Evolutionary conservation across 345 rosid species (phyloP).

Genomic region (Laguncularia racemosa): DNA sequence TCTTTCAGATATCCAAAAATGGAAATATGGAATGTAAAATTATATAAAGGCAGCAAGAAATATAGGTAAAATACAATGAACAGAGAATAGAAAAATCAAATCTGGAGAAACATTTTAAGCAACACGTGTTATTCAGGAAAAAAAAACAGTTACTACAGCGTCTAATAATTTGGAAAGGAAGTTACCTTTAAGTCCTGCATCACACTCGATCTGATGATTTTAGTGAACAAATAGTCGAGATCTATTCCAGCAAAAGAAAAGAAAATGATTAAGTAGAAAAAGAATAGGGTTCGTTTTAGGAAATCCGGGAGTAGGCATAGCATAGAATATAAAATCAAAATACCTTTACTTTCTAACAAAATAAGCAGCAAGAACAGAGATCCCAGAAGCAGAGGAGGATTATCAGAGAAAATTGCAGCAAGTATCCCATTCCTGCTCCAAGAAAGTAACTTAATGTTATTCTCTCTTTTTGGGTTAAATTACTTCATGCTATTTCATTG

Average conservation of each 20-base stretch:
- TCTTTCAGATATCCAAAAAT: too few species aligned
- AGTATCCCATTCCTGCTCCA: slow-evolving; percentile 43
- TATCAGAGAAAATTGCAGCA: slow-evolving; percentile 31
- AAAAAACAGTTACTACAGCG: background rate
- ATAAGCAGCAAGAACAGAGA: slow-evolving; percentile 43
- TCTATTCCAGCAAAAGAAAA: slow-evolving; percentile 19
- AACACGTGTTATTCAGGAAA: too few species aligned
- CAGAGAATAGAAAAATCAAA: too few species aligned
- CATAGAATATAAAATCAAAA: background rate
- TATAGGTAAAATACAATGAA: too few species aligned
- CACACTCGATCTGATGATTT: slow-evolving; percentile 16
- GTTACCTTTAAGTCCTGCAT: slow-evolving; percentile 30
- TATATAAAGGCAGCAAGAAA: too few species aligned
- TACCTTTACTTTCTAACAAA: slow-evolving; percentile 52
- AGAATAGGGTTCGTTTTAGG: slow-evolving; percentile 2
- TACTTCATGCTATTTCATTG: slow-evolving; percentile 1
- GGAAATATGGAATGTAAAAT: too few species aligned
- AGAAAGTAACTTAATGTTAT: slow-evolving; percentile 4
- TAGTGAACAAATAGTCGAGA: slow-evolving; percentile 22
- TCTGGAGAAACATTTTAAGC: too few species aligned
- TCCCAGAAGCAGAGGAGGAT: slow-evolving; percentile 33
- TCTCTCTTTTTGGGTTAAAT: too few species aligned
- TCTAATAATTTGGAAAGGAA: slow-evolving; percentile 1
- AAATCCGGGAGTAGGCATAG: background rate
- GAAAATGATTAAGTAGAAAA: background rate